Base-by-base conservation (phyloP, 1,284 basidiomycete species). In the Fomitiporia mediterranea region DNA sequence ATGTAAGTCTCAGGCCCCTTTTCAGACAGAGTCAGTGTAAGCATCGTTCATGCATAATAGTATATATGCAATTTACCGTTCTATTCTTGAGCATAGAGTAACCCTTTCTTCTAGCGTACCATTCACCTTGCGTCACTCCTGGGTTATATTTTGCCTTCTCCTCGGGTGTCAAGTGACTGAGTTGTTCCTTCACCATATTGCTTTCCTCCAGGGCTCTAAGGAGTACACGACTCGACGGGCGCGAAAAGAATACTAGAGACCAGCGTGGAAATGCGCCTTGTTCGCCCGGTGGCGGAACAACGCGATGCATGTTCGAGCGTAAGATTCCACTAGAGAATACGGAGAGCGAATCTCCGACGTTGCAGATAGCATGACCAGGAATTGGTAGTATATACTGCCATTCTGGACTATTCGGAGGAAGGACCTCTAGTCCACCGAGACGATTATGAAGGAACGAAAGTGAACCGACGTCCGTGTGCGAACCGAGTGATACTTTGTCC, bases 341-440 rank as follows among this genome's bases (percentile, higher is more conserved):
- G 7, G 76, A 66, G 61, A 84, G 69, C 1, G 82, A 78, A 56
- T 84, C 82, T 7, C 82, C 82, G 8, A 84, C 55, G 60, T 84
- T 84, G 66, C 83, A 83, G 27, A 84, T 72, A 1, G 79, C 79
- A 56, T 83, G 78, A 0, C 79, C 78, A 0, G 79, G 77, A 28
- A 86, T 64, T 0, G 84, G 84, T 72, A 78, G 78, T 57, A 88
- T 74, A 60, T 86, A 89, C 62, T 81, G 80, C 86, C 86, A 89
- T 19, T 75, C 68, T 17, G 80, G 74, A 8, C 76, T 70, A 2
- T 81, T 81, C 0, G 84, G 84, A 0, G 78, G 76, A 39, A 87
- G 72, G 0, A 89, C 84, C 62, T 89, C 87, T 4, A 90, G 70
- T 0, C 87, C 87, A 2, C 86, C 86, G 0, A 89, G 76, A 13